phyloP scores from a whole-genome alignment of 257 asterid genomes.

The Voacanga thouarsii region DNA sequence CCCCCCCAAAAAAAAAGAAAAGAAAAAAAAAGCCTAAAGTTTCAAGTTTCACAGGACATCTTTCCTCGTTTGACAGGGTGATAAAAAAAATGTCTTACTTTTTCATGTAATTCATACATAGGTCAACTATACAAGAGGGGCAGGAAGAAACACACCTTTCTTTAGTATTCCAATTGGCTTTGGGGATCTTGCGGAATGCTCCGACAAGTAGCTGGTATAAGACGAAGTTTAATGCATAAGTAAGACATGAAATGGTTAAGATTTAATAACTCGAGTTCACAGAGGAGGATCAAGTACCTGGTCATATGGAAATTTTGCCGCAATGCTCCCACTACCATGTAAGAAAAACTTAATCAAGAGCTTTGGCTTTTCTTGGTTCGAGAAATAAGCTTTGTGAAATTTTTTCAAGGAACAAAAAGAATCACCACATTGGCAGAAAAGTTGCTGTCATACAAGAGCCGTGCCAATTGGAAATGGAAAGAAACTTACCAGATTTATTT shows the following conservation, averaged over 20 bases:
- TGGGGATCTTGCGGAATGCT: slow-evolving; percentile 67
- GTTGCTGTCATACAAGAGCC: neutral
- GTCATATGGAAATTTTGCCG: slow-evolving; percentile 72
- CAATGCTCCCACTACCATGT: slow-evolving; percentile 75
- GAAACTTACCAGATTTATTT: slow-evolving; percentile 2
- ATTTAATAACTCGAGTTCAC: slow-evolving; percentile 19
- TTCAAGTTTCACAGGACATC: neutral
- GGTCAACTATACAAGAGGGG: neutral
- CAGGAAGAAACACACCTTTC: slow-evolving; percentile 57
- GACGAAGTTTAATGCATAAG: slow-evolving; percentile 24
- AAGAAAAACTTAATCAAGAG: slow-evolving; percentile 54
- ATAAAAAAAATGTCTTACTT: neutral
- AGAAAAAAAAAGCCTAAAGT: neutral
- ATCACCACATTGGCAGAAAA: slow-evolving; percentile 19
- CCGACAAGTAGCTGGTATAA: slow-evolving; percentile 52
- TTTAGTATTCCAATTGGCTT: slow-evolving; percentile 76
- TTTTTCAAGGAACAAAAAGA: slow-evolving; percentile 15
- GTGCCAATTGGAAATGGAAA: neutral
- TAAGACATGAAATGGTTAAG: slow-evolving; percentile 2
- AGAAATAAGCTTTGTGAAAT: slow-evolving; percentile 36
- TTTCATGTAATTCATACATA: neutral
- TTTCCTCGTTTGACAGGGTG: neutral
- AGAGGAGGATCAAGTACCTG: slow-evolving; percentile 36
- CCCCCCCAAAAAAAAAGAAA: too few species aligned
- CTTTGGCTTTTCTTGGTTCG: slow-evolving; percentile 46